Percentiles rank a stretch among this genome's conserved stretches.
Conservation (phyloP, 148 eudicot species). For the Amaranthus hypochondriacus region DNA sequence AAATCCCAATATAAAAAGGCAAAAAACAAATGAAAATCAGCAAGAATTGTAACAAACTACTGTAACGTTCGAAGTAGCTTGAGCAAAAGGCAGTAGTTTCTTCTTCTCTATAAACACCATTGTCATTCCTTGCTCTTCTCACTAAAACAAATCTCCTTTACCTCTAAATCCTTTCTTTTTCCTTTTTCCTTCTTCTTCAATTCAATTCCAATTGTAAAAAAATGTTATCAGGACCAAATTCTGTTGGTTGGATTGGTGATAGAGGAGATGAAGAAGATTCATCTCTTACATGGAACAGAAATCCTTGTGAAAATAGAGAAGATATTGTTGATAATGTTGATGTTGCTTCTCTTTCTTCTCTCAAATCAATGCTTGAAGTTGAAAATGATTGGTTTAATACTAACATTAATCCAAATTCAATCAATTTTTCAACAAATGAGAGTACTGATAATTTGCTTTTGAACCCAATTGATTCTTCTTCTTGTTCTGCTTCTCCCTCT, state of each 20-base stretch:
- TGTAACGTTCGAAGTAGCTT: slow-evolving; percentile 22
- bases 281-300: slow-evolving; percentile 13
- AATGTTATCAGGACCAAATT: slow-evolving; percentile 26
- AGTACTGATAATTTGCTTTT: slow-evolving; percentile 33
- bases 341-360: slow-evolving; percentile 34
- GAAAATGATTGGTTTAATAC: slow-evolving; percentile 52
- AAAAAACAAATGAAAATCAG: slow-evolving; percentile 5
- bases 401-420: slow-evolving; percentile 17
- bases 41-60: slow-evolving; percentile 26
- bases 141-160: not conserved
- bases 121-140: not conserved
- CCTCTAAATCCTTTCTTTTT: not conserved
- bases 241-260: slow-evolving; percentile 21
- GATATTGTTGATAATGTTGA: slow-evolving; percentile 9
- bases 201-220: not conserved
- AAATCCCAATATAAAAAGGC: not conserved
- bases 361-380: slow-evolving; percentile 63
- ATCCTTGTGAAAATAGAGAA: not conserved
- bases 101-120: too few relatives aligned
- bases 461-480: slow-evolving; percentile 59
- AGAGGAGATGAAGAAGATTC: slow-evolving; percentile 17
- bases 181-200: not conserved
- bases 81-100: not conserved
- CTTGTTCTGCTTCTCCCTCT: slow-evolving; percentile 68
- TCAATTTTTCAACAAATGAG: slow-evolving; percentile 23